A percentile compares a stretch with the other conserved stretches of the same genome.
These are phyloP conservation scores for Laburnicola sp. DNA, from an alignment of 2,329 filamentous ascomycete species.

Conservation along the genomic window DNA sequence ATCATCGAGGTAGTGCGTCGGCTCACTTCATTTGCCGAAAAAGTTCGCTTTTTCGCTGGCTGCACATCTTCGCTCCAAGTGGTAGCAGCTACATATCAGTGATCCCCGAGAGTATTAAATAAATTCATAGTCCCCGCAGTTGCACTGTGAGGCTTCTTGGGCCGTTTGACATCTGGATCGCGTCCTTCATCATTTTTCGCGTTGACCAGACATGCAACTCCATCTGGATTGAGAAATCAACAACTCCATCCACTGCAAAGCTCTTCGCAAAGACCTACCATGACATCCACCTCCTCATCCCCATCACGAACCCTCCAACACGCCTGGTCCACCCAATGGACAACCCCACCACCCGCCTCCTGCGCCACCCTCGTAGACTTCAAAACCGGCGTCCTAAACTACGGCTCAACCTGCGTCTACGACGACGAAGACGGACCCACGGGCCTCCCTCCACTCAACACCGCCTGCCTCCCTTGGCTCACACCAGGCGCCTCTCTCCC, in stretches of 20 bases:
- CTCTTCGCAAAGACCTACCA: background rate
- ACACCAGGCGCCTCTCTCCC: constrained; percentile 15
- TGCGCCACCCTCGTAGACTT: constrained; percentile 23
- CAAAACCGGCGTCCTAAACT: constrained; percentile 44
- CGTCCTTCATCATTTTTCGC: too few relatives aligned
- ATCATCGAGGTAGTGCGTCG: too few relatives aligned
- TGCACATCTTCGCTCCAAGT: too few relatives aligned
- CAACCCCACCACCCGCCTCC: constrained; percentile 19
- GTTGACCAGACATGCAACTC: too few relatives aligned
- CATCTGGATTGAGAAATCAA: too few relatives aligned
- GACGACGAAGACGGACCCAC: constrained; percentile 78
- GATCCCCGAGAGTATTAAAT: too few relatives aligned
- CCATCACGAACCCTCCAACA: constrained; percentile 19
- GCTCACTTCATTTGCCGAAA: too few relatives aligned
- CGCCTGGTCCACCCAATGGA: constrained; percentile 22
- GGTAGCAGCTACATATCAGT: too few relatives aligned
- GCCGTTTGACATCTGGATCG: too few relatives aligned
- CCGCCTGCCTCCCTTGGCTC: constrained; percentile 29
- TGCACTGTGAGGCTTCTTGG: too few relatives aligned
- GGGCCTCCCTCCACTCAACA: constrained; percentile 70
- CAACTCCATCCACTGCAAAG: background rate
- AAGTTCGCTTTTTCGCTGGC: too few relatives aligned
- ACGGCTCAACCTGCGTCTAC: constrained; percentile 89
- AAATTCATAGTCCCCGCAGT: too few relatives aligned
- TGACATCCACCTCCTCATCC: constrained; percentile 20